Base-by-base conservation (phyloP, 805 yeast genomes). In the Candida xiaguanensis region DNA sequence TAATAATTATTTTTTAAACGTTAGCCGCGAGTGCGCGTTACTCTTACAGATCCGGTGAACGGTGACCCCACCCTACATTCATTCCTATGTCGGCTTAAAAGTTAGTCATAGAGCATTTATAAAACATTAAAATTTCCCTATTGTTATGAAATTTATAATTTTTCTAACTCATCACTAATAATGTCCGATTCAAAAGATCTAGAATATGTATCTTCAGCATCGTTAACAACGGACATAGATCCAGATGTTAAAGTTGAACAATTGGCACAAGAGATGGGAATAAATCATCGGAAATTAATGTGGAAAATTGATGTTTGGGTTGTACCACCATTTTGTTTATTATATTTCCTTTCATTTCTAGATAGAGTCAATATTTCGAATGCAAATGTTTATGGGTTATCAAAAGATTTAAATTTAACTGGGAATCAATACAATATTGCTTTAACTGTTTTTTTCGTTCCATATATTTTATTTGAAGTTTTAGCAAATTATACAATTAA, bases 331-430 rank as follows among this genome's bases (percentile, higher is more conserved):
- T 82, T 86, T 47, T 78, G 88, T 52, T 52, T 85, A 20, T 66
- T 86, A 32, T 86, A 86, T 53, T 77, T 86, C 58, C 70, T 85
- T 45, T 82, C 91, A 1, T 86, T 85, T 53, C 63, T 86, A 52
- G 95, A 86, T 57, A 71, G 95, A 58, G 90, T 85, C 42, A 86
- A 86, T 57, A 83, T 86, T 45, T 78, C 90, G 22, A 85, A 86
- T 59, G 95, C 95, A 6, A 78, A 78, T 43, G 74, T 82, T 40
- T 85, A 84, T 53, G 88, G 88, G 9, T 66, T 86, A 67, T 69
- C 70, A 15, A 59, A 51, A 1, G 84, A 79, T 41, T 58, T 86
- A 25, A 51, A 68, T 14, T 64, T 86, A 30, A 56, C 59, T 2
- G 82, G 82, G 7, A 69, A 71, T 48, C 81, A 83, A 51, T 83